Evolutionary conservation across 108 stramenopile genomes (phyloP), one percentile per base, ranked within the genome.

Genomic region (Chaetoceros tenuissimus): DNA sequence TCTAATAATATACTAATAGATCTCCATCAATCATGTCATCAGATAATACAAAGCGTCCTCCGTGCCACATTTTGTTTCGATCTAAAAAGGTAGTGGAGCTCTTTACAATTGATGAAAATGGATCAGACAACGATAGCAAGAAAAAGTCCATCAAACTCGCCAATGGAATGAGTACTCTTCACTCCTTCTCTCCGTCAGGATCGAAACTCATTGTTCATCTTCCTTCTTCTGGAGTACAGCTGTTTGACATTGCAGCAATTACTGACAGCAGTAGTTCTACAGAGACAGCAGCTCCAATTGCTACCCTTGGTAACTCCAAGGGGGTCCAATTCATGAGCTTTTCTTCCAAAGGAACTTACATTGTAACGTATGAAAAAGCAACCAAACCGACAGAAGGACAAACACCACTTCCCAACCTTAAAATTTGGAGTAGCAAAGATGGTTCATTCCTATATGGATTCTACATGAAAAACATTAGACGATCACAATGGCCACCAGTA

Each of bases 301-400:
- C 82, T 71, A 19, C 53, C 46, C 66, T 74, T 13, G 48, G 43
- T 28, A 61, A 66, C 46, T 75, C 81, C 18, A 45, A 66, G 44
- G 21, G 60, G 3, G 69, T 91, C 10, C 81, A 85, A 59, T 75
- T 87, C 26, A 73, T 86, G 57, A 79, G 70, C 61, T 72, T 89
- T 27, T 86, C 84, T 28, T 89, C 95, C 7, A 71, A 70, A 23
- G 91, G 95, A 28, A 73, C 79, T 25, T 94, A 65, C 51, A 53
- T 96, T 13, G 62, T 96, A 57, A 94, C 94, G 10, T 96, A 92
- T 89, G 71, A 91, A 69, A 78, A 83, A 27, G 46, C 78, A 28
- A 43, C 22, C 40, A 28, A 10, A 25, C 21, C 13, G 19, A 16
- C 18, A 50, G 29, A 54, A 5, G 28, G 29, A 54, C 19, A 28